Evolutionary conservation across 108 stramenopile species (phyloP).

Genomic region (Skeletonema tropicum): DNA sequence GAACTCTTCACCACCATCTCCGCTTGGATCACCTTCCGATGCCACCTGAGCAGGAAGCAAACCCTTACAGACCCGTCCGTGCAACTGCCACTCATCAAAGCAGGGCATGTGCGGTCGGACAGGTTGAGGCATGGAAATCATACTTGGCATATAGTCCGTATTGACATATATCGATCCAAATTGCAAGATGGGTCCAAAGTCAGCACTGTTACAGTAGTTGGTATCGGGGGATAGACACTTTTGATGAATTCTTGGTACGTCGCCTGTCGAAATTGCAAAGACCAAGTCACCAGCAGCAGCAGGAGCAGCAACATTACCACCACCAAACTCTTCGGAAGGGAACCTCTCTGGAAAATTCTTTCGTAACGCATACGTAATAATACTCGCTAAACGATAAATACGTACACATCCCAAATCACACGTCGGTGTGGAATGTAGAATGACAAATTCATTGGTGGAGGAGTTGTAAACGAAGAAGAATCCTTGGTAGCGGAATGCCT

Average conservation of each 20-base stretch:
- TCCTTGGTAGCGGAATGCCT: slow-evolving; percentile 31
- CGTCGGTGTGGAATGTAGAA: slow-evolving; percentile 22
- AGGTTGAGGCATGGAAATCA: slow-evolving; percentile 49
- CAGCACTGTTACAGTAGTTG: slow-evolving; percentile 11
- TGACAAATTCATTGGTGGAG: slow-evolving; percentile 26
- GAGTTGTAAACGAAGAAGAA: slow-evolving; percentile 48
- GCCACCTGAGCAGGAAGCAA: slow-evolving; percentile 15
- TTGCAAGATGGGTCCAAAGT: slow-evolving; percentile 46
- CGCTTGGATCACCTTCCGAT: neutral
- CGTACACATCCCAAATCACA: slow-evolving; percentile 42
- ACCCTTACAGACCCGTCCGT: slow-evolving; percentile 13
- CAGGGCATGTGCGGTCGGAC: slow-evolving; percentile 35
- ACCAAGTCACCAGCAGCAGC: slow-evolving; percentile 22
- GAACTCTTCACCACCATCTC: neutral
- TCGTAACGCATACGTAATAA: slow-evolving; percentile 31
- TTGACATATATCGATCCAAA: slow-evolving; percentile 38
- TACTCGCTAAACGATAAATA: slow-evolving; percentile 35
- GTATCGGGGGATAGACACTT: slow-evolving; percentile 2
- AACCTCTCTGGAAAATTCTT: slow-evolving; percentile 47
- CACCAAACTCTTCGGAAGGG: neutral
- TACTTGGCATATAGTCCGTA: slow-evolving; percentile 18
- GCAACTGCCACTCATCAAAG: slow-evolving; percentile 34
- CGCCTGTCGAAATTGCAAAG: slow-evolving; percentile 30
- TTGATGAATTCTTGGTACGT: slow-evolving; percentile 28
- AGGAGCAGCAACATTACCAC: neutral